Evolutionary conservation across 305 asterid species (phyloP).

Genomic region (Solanum hybrid): DNA sequence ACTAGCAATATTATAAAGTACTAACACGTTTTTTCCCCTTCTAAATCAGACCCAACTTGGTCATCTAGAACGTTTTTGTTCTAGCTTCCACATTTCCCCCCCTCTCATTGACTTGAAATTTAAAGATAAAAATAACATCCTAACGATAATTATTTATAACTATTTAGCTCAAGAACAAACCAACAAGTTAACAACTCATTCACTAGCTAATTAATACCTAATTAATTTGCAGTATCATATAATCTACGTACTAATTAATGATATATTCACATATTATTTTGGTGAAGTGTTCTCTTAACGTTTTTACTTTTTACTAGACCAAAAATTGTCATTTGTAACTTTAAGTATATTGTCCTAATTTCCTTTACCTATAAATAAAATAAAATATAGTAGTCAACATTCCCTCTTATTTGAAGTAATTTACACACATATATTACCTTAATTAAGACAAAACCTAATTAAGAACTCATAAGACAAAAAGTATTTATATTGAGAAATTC

Average conservation of each 20-base stretch:
- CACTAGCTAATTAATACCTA: not conserved
- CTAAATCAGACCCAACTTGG: not conserved
- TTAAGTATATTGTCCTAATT: not conserved
- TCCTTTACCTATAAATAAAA: not conserved
- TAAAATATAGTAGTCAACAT: too few species aligned
- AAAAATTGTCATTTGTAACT: not conserved
- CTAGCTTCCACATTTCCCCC: not conserved
- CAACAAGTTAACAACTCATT: not conserved
- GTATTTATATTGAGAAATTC: too few species aligned
- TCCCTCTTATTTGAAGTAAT: too few species aligned
- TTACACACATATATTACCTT: too few species aligned
- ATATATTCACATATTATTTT: not conserved
- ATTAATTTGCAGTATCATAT: not conserved
- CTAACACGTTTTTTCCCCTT: not conserved
- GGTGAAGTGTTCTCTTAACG: not conserved
- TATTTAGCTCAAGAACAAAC: not conserved
- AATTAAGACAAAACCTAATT: too few species aligned
- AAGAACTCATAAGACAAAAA: too few species aligned
- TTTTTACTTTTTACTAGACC: not conserved
- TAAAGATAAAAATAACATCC: not conserved
- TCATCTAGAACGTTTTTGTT: not conserved
- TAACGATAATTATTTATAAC: not conserved
- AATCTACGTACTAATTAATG: not conserved
- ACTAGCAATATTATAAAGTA: not conserved
- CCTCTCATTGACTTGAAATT: not conserved